Evolutionary conservation across 2,329 filamentous ascomycete species (phyloP).

Genomic region (Didymella exigua): DNA sequence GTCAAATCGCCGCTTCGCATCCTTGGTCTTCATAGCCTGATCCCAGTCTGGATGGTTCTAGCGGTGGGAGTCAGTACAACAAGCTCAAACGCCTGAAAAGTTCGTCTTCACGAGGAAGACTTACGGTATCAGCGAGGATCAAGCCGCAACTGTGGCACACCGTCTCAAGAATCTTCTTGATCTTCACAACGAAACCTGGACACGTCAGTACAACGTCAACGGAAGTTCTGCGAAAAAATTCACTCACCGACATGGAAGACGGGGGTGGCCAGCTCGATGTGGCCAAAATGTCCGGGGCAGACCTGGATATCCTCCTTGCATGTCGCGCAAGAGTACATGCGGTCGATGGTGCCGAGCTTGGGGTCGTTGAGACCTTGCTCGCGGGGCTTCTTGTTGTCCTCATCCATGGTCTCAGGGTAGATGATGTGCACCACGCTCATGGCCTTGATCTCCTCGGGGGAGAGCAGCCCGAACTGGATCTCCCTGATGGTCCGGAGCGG

Average conservation of each 20-base stretch:
- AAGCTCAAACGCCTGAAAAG: slow-evolving; percentile 53
- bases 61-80: slow-evolving; percentile 62
- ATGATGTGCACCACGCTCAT: slow-evolving; percentile 97
- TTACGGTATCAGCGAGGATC: slow-evolving; percentile 96
- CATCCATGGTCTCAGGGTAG: slow-evolving; percentile 99
- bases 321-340: slow-evolving; percentile 93
- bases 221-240: slow-evolving; percentile 26
- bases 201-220: slow-evolving; percentile 13
- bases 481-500: slow-evolving; percentile 97
- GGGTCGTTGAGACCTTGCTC: slow-evolving; percentile 94
- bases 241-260: slow-evolving; percentile 81
- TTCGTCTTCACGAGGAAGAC: slow-evolving; percentile 68
- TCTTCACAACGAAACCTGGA: slow-evolving; percentile 93
- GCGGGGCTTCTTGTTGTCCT: slow-evolving; percentile 87
- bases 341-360: slow-evolving; percentile 93
- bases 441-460: slow-evolving; percentile 97
- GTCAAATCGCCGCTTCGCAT: slow-evolving; percentile 94
- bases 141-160: slow-evolving; percentile 99
- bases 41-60: slow-evolving; percentile 78
- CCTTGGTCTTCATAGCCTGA: slow-evolving; percentile 80
- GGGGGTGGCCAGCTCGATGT: slow-evolving; percentile 95
- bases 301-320: slow-evolving; percentile 95
- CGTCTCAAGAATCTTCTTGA: slow-evolving; percentile 98
- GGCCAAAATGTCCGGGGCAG: slow-evolving; percentile 97
- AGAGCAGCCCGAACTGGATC: slow-evolving; percentile 98